Percentiles rank a stretch among this genome's conserved stretches.
Evolutionary conservation across 345 rosid species (phyloP).

Genomic region (Gossypium thurberi): DNA sequence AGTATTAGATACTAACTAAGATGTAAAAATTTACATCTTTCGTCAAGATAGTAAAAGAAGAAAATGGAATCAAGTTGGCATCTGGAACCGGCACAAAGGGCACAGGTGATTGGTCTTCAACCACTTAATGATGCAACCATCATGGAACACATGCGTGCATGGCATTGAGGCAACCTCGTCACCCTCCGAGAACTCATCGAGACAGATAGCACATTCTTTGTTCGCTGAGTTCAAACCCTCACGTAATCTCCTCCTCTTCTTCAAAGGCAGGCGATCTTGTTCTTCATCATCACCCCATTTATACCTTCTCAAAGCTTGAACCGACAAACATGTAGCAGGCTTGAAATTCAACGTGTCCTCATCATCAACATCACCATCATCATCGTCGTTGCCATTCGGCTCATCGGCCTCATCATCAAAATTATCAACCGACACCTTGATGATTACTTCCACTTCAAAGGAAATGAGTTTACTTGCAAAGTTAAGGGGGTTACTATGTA

Average conservation of each 20-base stretch:
- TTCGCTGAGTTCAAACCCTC: neutral
- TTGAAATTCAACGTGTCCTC: neutral
- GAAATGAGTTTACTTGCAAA: neutral
- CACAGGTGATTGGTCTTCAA: neutral
- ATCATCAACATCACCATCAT: neutral
- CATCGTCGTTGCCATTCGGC: neutral
- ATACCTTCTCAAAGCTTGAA: neutral
- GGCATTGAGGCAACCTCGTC: neutral
- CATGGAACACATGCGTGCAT: neutral
- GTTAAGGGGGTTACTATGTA: neutral
- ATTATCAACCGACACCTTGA: neutral
- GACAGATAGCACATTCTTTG: neutral
- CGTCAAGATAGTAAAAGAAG: no score
- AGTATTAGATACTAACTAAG: no score
- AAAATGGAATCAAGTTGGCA: neutral
- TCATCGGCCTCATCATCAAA: neutral
- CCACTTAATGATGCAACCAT: neutral
- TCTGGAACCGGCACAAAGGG: neutral
- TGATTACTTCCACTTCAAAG: neutral
- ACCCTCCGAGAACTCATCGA: neutral
- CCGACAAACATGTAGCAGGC: neutral
- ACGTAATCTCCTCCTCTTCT: neutral
- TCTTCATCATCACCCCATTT: neutral
- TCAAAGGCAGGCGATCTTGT: neutral
- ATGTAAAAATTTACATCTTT: no score